phyloP scores from a whole-genome alignment of 106 monocot species.

The Allium fistulosum region DNA sequence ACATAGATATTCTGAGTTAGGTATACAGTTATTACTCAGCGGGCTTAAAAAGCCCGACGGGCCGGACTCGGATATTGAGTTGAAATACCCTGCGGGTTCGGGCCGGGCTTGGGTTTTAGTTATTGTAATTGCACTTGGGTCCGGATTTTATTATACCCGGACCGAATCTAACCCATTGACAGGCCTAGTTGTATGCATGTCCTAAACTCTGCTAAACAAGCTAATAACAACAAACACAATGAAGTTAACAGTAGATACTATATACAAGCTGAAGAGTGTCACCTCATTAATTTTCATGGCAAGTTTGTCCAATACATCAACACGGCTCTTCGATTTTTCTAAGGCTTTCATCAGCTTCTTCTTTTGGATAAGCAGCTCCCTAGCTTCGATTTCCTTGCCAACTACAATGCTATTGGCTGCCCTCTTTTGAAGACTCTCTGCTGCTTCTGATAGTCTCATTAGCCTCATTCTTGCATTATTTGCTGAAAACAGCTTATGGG shows the following conservation, averaged over 20 bases:
- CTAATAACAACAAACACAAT: background rate
- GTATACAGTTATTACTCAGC: no score
- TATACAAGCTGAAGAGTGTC: background rate
- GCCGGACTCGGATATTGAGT: no score
- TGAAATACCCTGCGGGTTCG: no score
- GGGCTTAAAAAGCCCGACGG: no score
- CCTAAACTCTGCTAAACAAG: background rate
- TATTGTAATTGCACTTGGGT: no score
- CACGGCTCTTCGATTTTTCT: constrained; percentile 54
- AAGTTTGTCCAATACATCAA: constrained; percentile 65
- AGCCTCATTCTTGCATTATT: constrained; percentile 54
- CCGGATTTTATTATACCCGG: no score
- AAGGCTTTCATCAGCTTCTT: constrained; percentile 63
- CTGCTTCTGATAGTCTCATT: constrained; percentile 66
- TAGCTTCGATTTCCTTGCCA: constrained; percentile 62
- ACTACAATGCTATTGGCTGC: constrained; percentile 37
- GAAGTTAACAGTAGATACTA: background rate
- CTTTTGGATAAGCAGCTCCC: constrained; percentile 59
- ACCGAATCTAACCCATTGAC: no score
- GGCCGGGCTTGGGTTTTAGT: no score
- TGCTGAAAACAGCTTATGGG: constrained; percentile 23
- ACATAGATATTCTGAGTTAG: no score
- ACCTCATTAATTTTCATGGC: constrained; percentile 68
- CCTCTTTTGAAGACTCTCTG: constrained; percentile 60
- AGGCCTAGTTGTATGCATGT: no score